Base-by-base conservation (phyloP, 176 grass and related monocot genomes). In the Ananas comosus region DNA sequence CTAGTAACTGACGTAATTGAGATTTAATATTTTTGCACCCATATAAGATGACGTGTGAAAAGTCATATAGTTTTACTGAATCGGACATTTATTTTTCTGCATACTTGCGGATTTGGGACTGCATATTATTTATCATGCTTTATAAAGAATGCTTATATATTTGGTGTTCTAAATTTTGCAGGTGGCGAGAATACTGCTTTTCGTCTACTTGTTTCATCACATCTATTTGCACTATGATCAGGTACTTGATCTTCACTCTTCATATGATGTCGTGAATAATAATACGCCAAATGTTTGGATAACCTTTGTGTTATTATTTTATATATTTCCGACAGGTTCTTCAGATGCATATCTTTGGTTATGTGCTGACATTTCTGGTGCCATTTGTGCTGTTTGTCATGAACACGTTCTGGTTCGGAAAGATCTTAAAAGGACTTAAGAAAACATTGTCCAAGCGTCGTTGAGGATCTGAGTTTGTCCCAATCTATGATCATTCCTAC, bases 111-210 rank as follows among this genome's bases (percentile, higher is more conserved):
- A 66, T 25, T 25, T 66, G 13, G 53, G 66, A 13, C 63, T 51
- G 2, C 6, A 49, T 7, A 50, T 49, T 77, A 29, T 23, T 76
- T 23, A 77, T 82, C 67, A 78, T 82, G 73, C 1, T 75, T 65
- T 72, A 28, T 69, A 64, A 70, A 64, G 64, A 76, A 27, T 27
- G 25, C 25, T 27, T 27, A 2, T 27, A 0, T 27, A 27, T 27
- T 27, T 27, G 2, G 1, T 27, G 25, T 27, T 1, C 4, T 59
- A 42, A 56, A 51, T 79, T 28, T 53, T 85, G 81, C 73, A 99
- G 94, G 90, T 84, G 50, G 87, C 85, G 75, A 91, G 94, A 84
- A 91, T 99, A 93, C 66, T 93, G 65, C 80, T 99, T 72, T 99
- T 99, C 69, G 73, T 99, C 13, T 93, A 99, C 8, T 52, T 93